Evolutionary conservation across 495 filamentous ascomycete species (phyloP).

Genomic region (Oidiodendron maius): DNA sequence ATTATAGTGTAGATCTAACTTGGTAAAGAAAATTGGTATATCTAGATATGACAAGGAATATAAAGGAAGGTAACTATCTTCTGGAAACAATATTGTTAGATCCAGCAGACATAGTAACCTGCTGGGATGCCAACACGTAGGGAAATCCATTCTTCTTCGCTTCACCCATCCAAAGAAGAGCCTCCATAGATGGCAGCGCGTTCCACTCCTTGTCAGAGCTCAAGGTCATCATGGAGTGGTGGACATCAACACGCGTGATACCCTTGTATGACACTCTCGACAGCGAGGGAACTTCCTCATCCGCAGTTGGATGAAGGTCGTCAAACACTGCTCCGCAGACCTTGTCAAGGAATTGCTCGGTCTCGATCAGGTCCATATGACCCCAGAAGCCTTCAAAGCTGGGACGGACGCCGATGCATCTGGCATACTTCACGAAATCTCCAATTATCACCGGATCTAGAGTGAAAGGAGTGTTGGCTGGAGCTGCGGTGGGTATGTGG

Average conservation of each 20-base stretch:
- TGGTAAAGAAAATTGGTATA: no score
- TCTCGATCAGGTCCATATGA: slow-evolving; percentile 2
- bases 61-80: no score
- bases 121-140: not conserved
- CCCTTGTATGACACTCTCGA: not conserved
- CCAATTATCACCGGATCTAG: slow-evolving; percentile 22
- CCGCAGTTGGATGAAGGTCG: no score
- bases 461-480: slow-evolving; percentile 23
- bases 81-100: no score
- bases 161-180: not conserved
- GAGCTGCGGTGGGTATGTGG: slow-evolving; percentile 28
- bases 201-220: not conserved
- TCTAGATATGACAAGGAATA: no score
- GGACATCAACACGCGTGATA: not conserved
- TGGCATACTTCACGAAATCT: slow-evolving; percentile 18
- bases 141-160: not conserved
- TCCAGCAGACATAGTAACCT: no score
- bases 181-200: not conserved
- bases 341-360: not conserved
- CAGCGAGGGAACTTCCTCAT: no score
- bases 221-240: not conserved
- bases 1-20: no score
- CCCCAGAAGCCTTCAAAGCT: slow-evolving; percentile 3
- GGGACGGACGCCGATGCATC: slow-evolving; percentile 14
- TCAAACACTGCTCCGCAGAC: not conserved